A percentile compares a stretch with the other conserved stretches of the same genome.
Evolutionary conservation across 331 rosid genomes (phyloP).

Genomic region (Saraca asoca): DNA sequence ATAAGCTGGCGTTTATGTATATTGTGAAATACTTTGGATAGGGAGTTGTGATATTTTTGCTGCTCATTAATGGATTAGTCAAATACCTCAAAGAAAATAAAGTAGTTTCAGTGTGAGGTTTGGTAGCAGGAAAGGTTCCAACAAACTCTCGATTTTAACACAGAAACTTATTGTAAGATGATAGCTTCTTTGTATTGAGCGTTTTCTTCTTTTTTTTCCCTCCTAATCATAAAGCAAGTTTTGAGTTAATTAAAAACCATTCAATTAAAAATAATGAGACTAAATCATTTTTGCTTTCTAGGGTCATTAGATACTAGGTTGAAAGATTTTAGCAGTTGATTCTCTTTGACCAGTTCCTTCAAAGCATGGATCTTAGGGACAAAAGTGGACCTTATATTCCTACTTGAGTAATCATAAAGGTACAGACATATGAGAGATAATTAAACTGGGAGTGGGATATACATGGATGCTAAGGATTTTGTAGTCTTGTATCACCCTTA

Average conservation of each 20-base stretch:
- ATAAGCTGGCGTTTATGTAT: slow-evolving; percentile 20
- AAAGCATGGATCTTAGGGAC: slow-evolving; percentile 31
- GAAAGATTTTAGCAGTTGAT: neutral
- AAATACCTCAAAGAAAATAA: slow-evolving; percentile 57
- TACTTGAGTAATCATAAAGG: slow-evolving; percentile 35
- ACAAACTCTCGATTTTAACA: too few species aligned
- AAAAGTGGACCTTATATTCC: slow-evolving; percentile 28
- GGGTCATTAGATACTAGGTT: neutral
- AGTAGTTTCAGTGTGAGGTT: slow-evolving; percentile 47
- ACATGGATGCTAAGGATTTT: slow-evolving; percentile 54
- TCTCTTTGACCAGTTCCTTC: slow-evolving; percentile 17
- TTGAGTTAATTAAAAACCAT: neutral
- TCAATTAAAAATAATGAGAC: neutral
- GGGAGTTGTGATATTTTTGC: slow-evolving; percentile 54
- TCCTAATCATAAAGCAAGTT: neutral
- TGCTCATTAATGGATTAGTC: slow-evolving; percentile 60
- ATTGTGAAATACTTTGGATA: slow-evolving; percentile 43
- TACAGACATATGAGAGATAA: slow-evolving; percentile 36
- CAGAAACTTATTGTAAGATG: slow-evolving; percentile 11
- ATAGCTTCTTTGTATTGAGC: slow-evolving; percentile 11
- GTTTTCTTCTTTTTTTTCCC: neutral
- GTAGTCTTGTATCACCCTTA: slow-evolving; percentile 24
- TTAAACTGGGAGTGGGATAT: slow-evolving; percentile 33
- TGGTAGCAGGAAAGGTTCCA: slow-evolving; percentile 54
- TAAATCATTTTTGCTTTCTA: neutral